These are phyloP conservation scores for Herpetomonas samuelpessoai DNA, from an alignment of 208 protist species.

Conservation along the genomic window DNA sequence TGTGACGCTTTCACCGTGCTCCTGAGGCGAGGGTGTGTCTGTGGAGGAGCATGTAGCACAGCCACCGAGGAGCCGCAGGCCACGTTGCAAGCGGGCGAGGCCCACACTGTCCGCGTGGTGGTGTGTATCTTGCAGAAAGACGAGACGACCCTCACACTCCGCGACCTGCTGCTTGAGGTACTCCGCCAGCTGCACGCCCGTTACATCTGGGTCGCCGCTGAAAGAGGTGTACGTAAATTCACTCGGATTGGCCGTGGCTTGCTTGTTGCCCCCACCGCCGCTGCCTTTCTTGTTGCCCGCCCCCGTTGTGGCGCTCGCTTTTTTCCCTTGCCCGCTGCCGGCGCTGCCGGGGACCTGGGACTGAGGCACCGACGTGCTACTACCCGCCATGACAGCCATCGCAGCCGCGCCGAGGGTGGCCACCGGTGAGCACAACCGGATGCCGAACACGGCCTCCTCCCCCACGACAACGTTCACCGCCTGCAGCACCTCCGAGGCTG, in stretches of 20 bases:
- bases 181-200: conserved; percentile 64
- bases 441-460: conserved; percentile 31
- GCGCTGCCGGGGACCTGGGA: neutral
- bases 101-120: conserved; percentile 35
- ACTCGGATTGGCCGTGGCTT: neutral
- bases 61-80: conserved; percentile 17
- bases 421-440: conserved; percentile 27
- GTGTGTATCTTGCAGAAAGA: conserved; percentile 75
- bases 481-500: conserved; percentile 30
- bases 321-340: conserved; percentile 7
- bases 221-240: conserved; percentile 67
- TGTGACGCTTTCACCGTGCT: too few species aligned
- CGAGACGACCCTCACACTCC: conserved; percentile 29
- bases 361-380: conserved; percentile 2
- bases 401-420: conserved; percentile 1
- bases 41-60: conserved; percentile 4
- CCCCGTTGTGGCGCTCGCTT: neutral
- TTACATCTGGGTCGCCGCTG: conserved; percentile 54
- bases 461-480: conserved; percentile 31
- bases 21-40: neutral
- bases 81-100: conserved; percentile 44
- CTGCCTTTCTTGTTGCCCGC: conserved; percentile 4
- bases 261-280: conserved; percentile 6
- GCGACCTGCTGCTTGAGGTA: conserved; percentile 68
- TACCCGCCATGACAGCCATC: conserved; percentile 5